A percentile compares a stretch with the other conserved stretches of the same genome.
These are phyloP conservation scores for Chaetomium tenue DNA, from an alignment of 495 filamentous ascomycete genomes.

Conservation along the genomic window DNA sequence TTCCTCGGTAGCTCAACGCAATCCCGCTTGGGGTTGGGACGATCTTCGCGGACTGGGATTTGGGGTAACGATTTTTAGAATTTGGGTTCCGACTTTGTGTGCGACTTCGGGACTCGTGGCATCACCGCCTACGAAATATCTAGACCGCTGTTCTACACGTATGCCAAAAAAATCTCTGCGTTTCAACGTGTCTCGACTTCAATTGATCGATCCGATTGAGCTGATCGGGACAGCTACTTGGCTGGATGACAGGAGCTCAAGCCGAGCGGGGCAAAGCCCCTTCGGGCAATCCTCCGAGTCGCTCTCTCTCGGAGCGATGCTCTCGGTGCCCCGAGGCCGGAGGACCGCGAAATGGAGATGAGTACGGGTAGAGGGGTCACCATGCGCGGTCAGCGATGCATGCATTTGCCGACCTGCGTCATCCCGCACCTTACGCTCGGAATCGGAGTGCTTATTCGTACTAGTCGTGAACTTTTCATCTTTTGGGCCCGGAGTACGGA, in stretches of 20 bases:
- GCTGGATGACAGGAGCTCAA: too few relatives aligned
- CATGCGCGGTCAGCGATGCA: not conserved
- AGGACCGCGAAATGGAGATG: not conserved
- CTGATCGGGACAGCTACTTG: too few relatives aligned
- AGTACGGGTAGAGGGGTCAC: too few relatives aligned
- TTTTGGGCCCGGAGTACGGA: conserved; percentile 26
- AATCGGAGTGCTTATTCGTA: not conserved
- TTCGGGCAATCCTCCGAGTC: not conserved
- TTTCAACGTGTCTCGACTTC: not conserved
- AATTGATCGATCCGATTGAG: not conserved
- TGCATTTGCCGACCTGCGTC: not conserved
- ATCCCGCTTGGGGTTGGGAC: conserved; percentile 15
- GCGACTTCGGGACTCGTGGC: not conserved
- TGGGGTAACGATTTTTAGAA: conserved; percentile 7
- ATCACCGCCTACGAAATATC: not conserved
- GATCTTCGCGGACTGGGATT: conserved; percentile 18
- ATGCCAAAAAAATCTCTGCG: not conserved
- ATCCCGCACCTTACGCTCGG: not conserved
- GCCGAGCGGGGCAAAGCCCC: not conserved
- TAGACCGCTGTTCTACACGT: not conserved
- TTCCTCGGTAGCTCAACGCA: conserved; percentile 28
- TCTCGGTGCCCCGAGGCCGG: conserved; percentile 10
- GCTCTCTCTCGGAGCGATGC: not conserved
- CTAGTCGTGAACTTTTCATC: conserved; percentile 14
- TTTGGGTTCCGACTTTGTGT: not conserved